Conservation (phyloP, 2,329 filamentous ascomycete species). For the Podosphaera fusca region DNA sequence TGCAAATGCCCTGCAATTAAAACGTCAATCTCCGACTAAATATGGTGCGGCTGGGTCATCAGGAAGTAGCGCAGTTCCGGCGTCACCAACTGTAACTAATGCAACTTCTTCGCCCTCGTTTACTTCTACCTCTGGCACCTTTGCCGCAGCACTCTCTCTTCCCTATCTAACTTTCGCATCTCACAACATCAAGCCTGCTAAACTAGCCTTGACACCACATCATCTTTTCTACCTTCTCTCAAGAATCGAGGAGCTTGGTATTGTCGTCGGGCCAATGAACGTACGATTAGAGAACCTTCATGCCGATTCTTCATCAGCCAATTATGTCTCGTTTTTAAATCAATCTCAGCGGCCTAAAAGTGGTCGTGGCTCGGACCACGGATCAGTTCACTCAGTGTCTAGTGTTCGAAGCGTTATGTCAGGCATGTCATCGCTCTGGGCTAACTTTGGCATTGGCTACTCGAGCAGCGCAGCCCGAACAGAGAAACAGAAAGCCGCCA, state of each 20-base stretch:
- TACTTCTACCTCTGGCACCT: slow-evolving; percentile 46
- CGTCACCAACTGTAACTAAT: slow-evolving; percentile 27
- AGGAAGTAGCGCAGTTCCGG: slow-evolving; percentile 18
- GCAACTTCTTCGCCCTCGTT: slow-evolving; percentile 30
- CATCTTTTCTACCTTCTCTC: slow-evolving; percentile 93
- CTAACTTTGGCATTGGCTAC: slow-evolving; percentile 60
- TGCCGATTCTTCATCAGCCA: slow-evolving; percentile 61
- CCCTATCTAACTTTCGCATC: slow-evolving; percentile 70
- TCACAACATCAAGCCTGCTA: slow-evolving; percentile 66
- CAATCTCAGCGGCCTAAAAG: slow-evolving; percentile 62
- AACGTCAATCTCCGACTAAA: slow-evolving; percentile 44
- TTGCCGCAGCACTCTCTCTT: slow-evolving; percentile 70
- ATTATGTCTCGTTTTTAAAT: slow-evolving; percentile 88
- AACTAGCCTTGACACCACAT: slow-evolving; percentile 79
- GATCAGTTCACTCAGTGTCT: slow-evolving; percentile 85
- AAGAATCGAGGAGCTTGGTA: slow-evolving; percentile 78
- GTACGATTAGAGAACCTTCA: slow-evolving; percentile 86
- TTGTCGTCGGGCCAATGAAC: slow-evolving; percentile 87
- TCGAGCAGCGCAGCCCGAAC: slow-evolving; percentile 60
- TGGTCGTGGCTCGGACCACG: slow-evolving; percentile 55
- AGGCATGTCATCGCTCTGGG: slow-evolving; percentile 84
- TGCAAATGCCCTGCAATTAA: slow-evolving; percentile 80
- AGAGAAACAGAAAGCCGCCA: slow-evolving; percentile 69
- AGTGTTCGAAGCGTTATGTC: slow-evolving; percentile 96
- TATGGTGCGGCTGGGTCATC: slow-evolving; percentile 41